Evolutionary conservation across 169 alveolate genomes (phyloP), one percentile per base, ranked within the genome.

Genomic region (Babesia sp.): DNA sequence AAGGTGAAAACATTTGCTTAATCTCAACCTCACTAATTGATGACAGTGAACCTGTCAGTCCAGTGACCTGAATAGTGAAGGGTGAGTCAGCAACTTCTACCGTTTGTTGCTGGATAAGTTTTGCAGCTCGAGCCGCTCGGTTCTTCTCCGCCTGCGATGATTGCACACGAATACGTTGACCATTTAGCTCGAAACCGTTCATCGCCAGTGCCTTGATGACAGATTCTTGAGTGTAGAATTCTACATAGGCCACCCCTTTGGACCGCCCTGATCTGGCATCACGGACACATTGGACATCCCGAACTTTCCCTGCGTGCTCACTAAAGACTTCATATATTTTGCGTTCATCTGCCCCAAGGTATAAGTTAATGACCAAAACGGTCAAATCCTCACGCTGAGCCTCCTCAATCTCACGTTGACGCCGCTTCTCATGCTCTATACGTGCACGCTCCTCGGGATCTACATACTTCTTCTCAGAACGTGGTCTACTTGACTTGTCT

Each of bases 61-160:
- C 98, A 33, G 97, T 97, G 20, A 97, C 96, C 70, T 90, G 93
- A 34, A 97, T 89, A 77, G 90, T 76, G 75, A 91, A 79, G 34
- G 97, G 97, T n/a, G 87, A 92, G 83, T 91, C 94, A 39, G 91
- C 92, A 18, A 93, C 97, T 75, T 91, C 93, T 71, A 92, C 88
- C 11, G 87, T 72, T 41, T 85, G 91, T 45, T 76, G 89, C 72
- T 76, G 94, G 24, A 60, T 85, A 50, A 82, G 90, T 84, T 94
- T 96, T 24, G 96, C 95, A 0, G 98, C 98, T 41, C 92, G 90
- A 8, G 99, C 99, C 36, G 98, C 98, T 60, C 99, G 90, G 86
- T 98, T 98, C 86, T 96, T 98, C 85, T 98, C 99, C 2, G 99
- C 99, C 90, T 96, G 97, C 29, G 99, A 96, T 22, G 99, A 95